Evolutionary conservation across 176 grass and related monocot species (phyloP).

Genomic region (Calamus simplicifolius): DNA sequence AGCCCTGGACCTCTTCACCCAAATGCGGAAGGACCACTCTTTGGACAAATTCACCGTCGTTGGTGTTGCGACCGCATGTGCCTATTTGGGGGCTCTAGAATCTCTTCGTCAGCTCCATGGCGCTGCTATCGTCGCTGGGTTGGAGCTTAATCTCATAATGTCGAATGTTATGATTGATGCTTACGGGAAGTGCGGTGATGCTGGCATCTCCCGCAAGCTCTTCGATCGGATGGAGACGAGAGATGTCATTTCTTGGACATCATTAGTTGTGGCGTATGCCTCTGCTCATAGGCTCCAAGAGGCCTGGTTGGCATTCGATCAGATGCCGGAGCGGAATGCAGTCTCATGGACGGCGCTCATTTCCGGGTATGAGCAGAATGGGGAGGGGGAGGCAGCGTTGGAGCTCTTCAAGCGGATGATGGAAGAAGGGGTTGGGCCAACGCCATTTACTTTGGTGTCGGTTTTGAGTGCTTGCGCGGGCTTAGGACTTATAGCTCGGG

Average conservation of each 20-base stretch:
- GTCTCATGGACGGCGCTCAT: slow-evolving; percentile 63
- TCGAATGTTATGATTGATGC: slow-evolving; percentile 60
- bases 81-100: slow-evolving; percentile 22
- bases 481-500: slow-evolving; percentile 28
- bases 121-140: slow-evolving; percentile 12
- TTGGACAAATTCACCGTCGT: slow-evolving; percentile 49
- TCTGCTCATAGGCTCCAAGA: slow-evolving; percentile 20
- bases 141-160: slow-evolving; percentile 50
- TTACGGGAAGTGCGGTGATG: slow-evolving; percentile 41
- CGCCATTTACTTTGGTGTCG: slow-evolving; percentile 40
- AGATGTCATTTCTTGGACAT: slow-evolving; percentile 42
- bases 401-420: slow-evolving; percentile 39
- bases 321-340: slow-evolving; percentile 29
- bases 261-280: slow-evolving; percentile 42
- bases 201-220: slow-evolving; percentile 28
- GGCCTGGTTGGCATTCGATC: slow-evolving; percentile 28
- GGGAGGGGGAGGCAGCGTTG: slow-evolving; percentile 40
- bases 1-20: slow-evolving; percentile 23
- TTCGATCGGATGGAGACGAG: slow-evolving; percentile 30
- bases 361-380: slow-evolving; percentile 66
- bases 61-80: slow-evolving; percentile 26
- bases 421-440: slow-evolving; percentile 26
- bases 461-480: slow-evolving; percentile 41
- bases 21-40: slow-evolving; percentile 28
- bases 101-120: slow-evolving; percentile 47